Conservation (phyloP, 1,284 basidiomycete species). For the Rhodotorula sp. region DNA sequence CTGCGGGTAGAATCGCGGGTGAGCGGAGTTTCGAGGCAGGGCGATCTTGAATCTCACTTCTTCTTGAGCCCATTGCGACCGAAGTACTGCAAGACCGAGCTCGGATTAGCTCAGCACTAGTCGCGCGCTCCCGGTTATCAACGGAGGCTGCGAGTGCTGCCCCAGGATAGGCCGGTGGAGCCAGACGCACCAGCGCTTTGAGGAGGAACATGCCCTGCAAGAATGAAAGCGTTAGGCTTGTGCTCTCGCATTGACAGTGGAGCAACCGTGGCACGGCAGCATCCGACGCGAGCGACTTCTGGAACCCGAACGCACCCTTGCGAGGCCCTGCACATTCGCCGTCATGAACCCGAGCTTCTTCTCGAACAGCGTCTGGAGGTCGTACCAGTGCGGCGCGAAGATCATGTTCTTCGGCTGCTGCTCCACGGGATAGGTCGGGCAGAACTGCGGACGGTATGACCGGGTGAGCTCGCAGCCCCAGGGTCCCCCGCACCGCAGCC, state of each 20-base stretch:
- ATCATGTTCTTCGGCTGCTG: slow-evolving; percentile 72
- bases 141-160: no score
- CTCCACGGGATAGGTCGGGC: slow-evolving; percentile 51
- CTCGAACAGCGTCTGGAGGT: slow-evolving; percentile 77
- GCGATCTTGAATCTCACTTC: slow-evolving; percentile 55
- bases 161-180: not conserved
- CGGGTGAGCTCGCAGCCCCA: not conserved
- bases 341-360: slow-evolving; percentile 79
- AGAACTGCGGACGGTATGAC: slow-evolving; percentile 34
- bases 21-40: not conserved
- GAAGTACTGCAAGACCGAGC: slow-evolving; percentile 67
- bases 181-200: slow-evolving; percentile 58
- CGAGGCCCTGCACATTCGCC: slow-evolving; percentile 85
- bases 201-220: slow-evolving; percentile 76
- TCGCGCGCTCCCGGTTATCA: no score
- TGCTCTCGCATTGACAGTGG: not conserved
- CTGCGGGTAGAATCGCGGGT: slow-evolving; percentile 18
- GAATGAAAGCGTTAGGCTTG: not conserved
- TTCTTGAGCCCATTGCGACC: slow-evolving; percentile 74
- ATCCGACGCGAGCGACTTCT: not conserved
- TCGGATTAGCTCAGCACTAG: no score
- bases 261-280: no score
- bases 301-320: slow-evolving; percentile 60
- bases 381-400: slow-evolving; percentile 93
- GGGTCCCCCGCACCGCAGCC: no score